phyloP scores from a whole-genome alignment of 1,284 basidiomycete genomes.

The Ganoderma resinaceum region DNA sequence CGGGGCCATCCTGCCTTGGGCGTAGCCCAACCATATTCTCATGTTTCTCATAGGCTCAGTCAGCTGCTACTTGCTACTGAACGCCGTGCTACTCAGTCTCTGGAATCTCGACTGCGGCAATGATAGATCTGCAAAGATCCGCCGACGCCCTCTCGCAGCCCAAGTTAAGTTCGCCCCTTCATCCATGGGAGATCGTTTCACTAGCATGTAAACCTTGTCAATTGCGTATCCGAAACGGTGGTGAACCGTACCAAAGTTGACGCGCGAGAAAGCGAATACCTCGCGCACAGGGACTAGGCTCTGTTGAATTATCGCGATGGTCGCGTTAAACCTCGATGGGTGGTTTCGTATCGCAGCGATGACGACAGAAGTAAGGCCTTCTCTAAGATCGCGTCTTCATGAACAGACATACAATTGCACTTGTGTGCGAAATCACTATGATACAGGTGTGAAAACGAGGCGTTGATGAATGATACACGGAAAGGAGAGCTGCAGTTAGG shows the following conservation, averaged over 20 bases:
- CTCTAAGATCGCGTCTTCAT: neutral
- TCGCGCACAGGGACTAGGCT: neutral
- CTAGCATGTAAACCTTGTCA: neutral
- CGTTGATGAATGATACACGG: conserved; percentile 7
- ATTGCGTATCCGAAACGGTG: neutral
- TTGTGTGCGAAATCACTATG: conserved; percentile 7
- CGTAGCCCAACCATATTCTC: neutral
- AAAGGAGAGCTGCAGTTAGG: conserved; percentile 16
- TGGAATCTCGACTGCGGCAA: neutral
- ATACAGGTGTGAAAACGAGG: conserved; percentile 19
- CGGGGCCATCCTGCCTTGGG: conserved; percentile 2
- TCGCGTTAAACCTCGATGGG: neutral
- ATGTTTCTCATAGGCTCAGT: neutral
- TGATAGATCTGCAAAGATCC: conserved; percentile 8
- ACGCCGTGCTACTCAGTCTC: conserved; percentile 14
- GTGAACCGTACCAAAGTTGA: neutral
- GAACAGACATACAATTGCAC: conserved; percentile 8
- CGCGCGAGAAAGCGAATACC: neutral
- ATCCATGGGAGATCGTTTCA: neutral
- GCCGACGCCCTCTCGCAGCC: conserved; percentile 15
- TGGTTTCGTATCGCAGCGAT: neutral
- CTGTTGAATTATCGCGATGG: neutral
- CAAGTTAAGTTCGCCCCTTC: conserved; percentile 2
- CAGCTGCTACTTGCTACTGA: conserved; percentile 12
- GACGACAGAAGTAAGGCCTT: neutral